Conservation (phyloP, 805 yeast genomes). For the Myxozyma kluyveri region DNA sequence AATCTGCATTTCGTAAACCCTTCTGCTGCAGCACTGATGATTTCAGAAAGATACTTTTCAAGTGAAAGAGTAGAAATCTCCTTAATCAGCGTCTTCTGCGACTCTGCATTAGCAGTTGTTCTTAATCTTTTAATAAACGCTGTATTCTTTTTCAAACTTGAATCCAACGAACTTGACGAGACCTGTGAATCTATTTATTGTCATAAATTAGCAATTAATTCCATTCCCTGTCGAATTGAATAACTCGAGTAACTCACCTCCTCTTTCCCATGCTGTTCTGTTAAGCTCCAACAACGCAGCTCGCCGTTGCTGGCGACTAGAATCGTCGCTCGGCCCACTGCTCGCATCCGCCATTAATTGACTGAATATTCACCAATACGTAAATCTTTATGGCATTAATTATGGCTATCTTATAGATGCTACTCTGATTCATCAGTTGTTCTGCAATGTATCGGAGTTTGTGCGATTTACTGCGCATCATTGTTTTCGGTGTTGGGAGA, state of each 20-base stretch:
- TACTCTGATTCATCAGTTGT: no score
- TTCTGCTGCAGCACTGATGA: slow-evolving; percentile 60
- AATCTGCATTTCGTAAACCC: slow-evolving; percentile 54
- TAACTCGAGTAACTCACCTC: slow-evolving; percentile 35
- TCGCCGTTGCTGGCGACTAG: slow-evolving; percentile 28
- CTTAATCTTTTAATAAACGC: slow-evolving; percentile 72
- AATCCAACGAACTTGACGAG: slow-evolving; percentile 47
- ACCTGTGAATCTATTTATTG: no score
- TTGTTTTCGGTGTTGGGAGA: no score
- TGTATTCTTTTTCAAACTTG: slow-evolving; percentile 76
- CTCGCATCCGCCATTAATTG: no score
- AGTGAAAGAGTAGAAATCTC: slow-evolving; percentile 64
- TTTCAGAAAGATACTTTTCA: slow-evolving; percentile 72
- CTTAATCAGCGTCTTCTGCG: slow-evolving; percentile 47
- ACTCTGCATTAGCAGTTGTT: slow-evolving; percentile 55
- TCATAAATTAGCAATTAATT: no score
- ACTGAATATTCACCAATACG: no score
- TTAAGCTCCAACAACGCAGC: slow-evolving; percentile 44
- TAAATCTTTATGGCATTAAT: no score
- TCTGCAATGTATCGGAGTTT: no score
- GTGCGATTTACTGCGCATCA: no score
- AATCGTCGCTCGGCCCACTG: slow-evolving; percentile 6
- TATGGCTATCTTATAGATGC: no score
- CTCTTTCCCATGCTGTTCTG: slow-evolving; percentile 54
- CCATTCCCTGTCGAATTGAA: no score